These are phyloP conservation scores for Tetrapisispora iriomotensis DNA, from an alignment of 805 yeast genomes.

Conservation along the genomic window DNA sequence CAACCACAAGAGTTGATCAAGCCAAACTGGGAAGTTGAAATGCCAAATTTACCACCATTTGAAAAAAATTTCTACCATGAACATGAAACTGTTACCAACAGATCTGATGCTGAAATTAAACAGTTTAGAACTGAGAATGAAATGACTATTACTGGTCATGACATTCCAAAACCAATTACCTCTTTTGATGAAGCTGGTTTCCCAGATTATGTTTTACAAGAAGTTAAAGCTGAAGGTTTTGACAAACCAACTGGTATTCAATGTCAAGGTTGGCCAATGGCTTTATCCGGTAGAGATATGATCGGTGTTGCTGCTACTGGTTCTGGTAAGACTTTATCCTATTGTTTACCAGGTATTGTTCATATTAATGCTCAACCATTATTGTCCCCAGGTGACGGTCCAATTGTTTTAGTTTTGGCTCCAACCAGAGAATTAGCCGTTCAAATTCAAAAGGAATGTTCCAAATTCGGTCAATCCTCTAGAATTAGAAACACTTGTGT, in stretches of 20 bases:
- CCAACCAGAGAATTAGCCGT: conserved; percentile 99
- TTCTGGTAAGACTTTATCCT: conserved; percentile 95
- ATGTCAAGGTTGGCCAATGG: conserved; percentile 99
- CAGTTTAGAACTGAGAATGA: conserved; percentile 74
- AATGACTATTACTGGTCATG: conserved; percentile 74
- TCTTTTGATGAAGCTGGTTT: conserved; percentile 94
- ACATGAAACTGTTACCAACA: conserved; percentile 63
- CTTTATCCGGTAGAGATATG: conserved; percentile 96
- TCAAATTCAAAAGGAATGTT: conserved; percentile 93
- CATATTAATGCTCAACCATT: conserved; percentile 98
- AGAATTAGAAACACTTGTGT: conserved; percentile 96
- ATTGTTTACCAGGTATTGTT: conserved; percentile 93
- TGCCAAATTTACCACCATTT: conserved; percentile 61
- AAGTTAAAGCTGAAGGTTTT: conserved; percentile 87
- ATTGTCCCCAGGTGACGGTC: conserved; percentile 91
- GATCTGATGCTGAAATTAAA: conserved; percentile 63
- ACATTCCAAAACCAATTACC: conserved; percentile 91
- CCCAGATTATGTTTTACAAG: conserved; percentile 85
- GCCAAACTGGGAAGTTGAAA: conserved; percentile 72
- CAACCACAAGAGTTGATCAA: conserved; percentile 33
- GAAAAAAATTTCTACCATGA: conserved; percentile 93
- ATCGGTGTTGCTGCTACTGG: conserved; percentile 99
- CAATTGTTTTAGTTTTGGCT: conserved; percentile 91
- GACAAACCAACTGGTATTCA: conserved; percentile 92
- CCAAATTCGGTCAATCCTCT: conserved; percentile 85